Percentiles rank a stretch among this genome's conserved stretches.
phyloP scores from a whole-genome alignment of 768 basidiomycete genomes.

The Tricholomella constricta region DNA sequence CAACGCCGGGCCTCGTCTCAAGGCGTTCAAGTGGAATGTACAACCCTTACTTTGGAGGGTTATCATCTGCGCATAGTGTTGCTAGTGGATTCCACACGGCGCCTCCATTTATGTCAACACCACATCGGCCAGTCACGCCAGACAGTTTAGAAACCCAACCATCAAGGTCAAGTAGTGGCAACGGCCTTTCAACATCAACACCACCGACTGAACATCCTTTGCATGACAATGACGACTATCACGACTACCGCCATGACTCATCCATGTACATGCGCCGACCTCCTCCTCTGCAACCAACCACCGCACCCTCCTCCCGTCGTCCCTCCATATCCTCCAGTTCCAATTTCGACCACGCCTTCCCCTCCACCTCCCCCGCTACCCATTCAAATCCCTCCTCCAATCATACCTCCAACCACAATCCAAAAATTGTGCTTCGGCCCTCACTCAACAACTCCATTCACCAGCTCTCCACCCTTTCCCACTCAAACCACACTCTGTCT shows the following conservation, averaged over 20 bases:
- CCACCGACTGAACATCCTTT: constrained; percentile 40
- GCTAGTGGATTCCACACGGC: constrained; percentile 16
- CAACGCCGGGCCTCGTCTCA: constrained; percentile 28
- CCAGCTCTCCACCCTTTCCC: constrained; percentile 81
- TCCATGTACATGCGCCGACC: constrained; percentile 27
- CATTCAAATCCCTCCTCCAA: constrained; percentile 19
- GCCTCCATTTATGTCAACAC: constrained; percentile 17
- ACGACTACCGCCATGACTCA: constrained; percentile 17
- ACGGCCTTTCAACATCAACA: constrained; percentile 46
- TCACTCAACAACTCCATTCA: constrained; percentile 72
- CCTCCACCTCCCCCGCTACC: constrained; percentile 18
- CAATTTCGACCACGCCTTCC: constrained; percentile 23
- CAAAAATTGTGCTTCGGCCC: constrained; percentile 66
- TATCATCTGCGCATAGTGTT: constrained; percentile 6
- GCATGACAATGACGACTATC: constrained; percentile 23
- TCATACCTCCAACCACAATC: constrained; percentile 38
- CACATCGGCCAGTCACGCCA: constrained; percentile 45
- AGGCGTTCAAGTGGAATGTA: constrained; percentile 22
- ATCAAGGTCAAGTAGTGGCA: constrained; percentile 50
- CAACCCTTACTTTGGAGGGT: constrained; percentile 26
- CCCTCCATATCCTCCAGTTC: constrained; percentile 37
- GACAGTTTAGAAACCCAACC: constrained; percentile 53
- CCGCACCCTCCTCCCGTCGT: constrained; percentile 30
- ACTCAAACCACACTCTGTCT: constrained; percentile 91
- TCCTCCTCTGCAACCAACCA: background rate